A percentile compares a stretch with the other conserved stretches of the same genome.
These are phyloP conservation scores for Naegleria fowleri DNA, from an alignment of 208 protist genomes.

Conservation along the genomic window DNA sequence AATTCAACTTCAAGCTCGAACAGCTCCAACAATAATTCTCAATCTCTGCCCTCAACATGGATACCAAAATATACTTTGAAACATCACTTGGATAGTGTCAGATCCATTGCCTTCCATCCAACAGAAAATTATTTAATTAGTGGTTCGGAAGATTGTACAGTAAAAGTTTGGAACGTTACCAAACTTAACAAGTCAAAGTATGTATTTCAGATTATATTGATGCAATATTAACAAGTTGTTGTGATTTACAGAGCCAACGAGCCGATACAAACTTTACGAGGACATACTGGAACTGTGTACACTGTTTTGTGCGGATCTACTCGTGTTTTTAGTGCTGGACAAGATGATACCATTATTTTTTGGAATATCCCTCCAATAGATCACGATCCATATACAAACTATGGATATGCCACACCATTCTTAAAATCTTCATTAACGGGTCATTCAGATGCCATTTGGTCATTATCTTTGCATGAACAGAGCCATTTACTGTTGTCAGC, in stretches of 20 bases:
- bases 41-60: slow-evolving; percentile 20
- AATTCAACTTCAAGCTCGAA: too few species aligned
- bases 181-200: not conserved
- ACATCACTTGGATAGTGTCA: slow-evolving; percentile 36
- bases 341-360: slow-evolving; percentile 27
- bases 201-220: not conserved
- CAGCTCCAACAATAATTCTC: not conserved
- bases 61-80: slow-evolving; percentile 36
- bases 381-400: slow-evolving; percentile 13
- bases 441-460: slow-evolving; percentile 33
- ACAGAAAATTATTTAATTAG: slow-evolving; percentile 26
- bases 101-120: slow-evolving; percentile 34
- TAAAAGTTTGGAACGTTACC: slow-evolving; percentile 40
- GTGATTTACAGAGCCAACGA: not conserved
- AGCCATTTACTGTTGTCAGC: not conserved
- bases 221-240: not conserved
- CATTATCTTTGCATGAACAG: not conserved
- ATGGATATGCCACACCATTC: slow-evolving; percentile 26
- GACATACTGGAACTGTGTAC: slow-evolving; percentile 33
- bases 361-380: slow-evolving; percentile 21
- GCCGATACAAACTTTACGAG: slow-evolving; percentile 35
- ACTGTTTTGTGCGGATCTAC: not conserved
- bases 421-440: not conserved
- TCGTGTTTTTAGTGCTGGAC: slow-evolving; percentile 13
- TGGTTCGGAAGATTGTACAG: slow-evolving; percentile 34